These are phyloP conservation scores for Penicillium corylophilum DNA, from an alignment of 2,329 filamentous ascomycete genomes.

Conservation along the genomic window DNA sequence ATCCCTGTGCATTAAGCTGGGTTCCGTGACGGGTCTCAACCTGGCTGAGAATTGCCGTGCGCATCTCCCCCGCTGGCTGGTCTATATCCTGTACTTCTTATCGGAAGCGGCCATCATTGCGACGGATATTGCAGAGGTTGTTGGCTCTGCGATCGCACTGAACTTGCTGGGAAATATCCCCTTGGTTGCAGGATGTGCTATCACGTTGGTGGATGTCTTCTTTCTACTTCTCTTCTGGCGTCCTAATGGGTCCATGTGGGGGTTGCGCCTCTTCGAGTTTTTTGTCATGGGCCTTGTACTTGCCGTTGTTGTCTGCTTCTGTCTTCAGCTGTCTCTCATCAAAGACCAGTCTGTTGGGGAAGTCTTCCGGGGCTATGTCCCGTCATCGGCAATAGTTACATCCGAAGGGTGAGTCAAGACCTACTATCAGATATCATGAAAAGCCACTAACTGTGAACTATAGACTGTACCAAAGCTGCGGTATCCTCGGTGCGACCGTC, in stretches of 20 bases:
- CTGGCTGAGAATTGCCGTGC: conserved; percentile 65
- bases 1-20: conserved; percentile 59
- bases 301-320: conserved; percentile 58
- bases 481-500: conserved; percentile 54
- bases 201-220: conserved; percentile 57
- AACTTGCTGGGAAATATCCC: conserved; percentile 56
- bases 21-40: conserved; percentile 67
- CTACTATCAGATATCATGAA: background rate
- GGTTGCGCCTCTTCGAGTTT: conserved; percentile 53
- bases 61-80: conserved; percentile 66
- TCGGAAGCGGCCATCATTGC: conserved; percentile 69
- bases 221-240: conserved; percentile 58
- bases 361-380: conserved; percentile 56
- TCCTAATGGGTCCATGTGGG: conserved; percentile 52
- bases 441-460: conserved; percentile 5
- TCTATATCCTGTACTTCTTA: conserved; percentile 60
- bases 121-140: conserved; percentile 68
- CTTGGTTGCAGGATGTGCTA: conserved; percentile 57
- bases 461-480: conserved; percentile 55
- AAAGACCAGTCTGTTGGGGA: conserved; percentile 50
- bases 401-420: conserved; percentile 47
- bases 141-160: conserved; percentile 57
- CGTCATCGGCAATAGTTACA: conserved; percentile 52
- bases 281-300: conserved; percentile 56
- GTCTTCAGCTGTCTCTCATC: conserved; percentile 56